These are phyloP conservation scores for Rhizopogon roseolus DNA, from an alignment of 768 basidiomycete species.

Conservation along the genomic window DNA sequence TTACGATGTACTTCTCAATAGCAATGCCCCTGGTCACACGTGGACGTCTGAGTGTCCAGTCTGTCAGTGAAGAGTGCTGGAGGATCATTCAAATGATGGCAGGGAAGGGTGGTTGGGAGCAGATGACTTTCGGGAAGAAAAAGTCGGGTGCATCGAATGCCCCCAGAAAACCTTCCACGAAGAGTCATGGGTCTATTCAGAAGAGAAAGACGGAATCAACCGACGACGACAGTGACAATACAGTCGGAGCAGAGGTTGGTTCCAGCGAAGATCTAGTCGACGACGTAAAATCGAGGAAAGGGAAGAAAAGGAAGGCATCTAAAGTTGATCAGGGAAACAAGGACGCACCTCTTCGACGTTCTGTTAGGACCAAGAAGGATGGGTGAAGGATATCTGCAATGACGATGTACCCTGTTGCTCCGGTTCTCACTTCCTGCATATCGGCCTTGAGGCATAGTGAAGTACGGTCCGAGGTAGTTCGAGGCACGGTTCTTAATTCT, in stretches of 20 bases:
- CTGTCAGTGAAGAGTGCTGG: slow-evolving; percentile 65
- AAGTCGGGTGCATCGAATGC: slow-evolving; percentile 12
- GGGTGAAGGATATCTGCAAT: not conserved
- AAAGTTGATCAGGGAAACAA: not conserved
- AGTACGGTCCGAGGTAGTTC: not conserved
- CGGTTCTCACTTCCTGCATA: not conserved
- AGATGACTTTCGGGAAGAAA: slow-evolving; percentile 35
- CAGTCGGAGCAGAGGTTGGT: slow-evolving; percentile 4
- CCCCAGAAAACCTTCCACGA: not conserved
- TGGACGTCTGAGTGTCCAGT: slow-evolving; percentile 86
- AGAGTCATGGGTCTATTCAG: not conserved
- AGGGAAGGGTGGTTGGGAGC: slow-evolving; percentile 76
- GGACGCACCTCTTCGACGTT: slow-evolving; percentile 16
- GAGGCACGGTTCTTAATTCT: not conserved
- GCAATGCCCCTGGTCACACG: slow-evolving; percentile 78
- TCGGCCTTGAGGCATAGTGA: not conserved
- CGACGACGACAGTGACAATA: not conserved
- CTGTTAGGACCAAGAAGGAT: slow-evolving; percentile 13
- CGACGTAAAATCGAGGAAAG: slow-evolving; percentile 1
- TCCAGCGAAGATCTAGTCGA: slow-evolving; percentile 2
- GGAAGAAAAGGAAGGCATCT: slow-evolving; percentile 21
- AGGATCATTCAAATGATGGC: slow-evolving; percentile 56
- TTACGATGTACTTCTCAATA: slow-evolving; percentile 21
- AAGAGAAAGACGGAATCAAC: slow-evolving; percentile 1
- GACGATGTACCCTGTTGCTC: not conserved